Percentiles rank a stretch among this genome's conserved stretches.
Conservation (phyloP, 768 basidiomycete genomes). For the Lentinus tigrinus region DNA sequence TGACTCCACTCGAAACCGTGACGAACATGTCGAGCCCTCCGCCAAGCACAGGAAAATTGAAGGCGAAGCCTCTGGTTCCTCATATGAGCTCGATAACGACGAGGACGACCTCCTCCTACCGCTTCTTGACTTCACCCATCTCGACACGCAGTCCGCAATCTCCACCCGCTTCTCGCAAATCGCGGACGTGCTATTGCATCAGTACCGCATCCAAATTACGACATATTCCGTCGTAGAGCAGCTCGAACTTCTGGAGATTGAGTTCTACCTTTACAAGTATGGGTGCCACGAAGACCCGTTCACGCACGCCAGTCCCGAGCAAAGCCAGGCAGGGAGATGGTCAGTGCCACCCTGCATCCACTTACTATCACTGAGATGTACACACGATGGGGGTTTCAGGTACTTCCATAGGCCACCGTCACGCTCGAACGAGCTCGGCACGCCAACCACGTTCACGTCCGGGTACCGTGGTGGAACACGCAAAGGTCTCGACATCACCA, state of each 20-base stretch:
- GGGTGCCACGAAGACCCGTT: conserved; percentile 67
- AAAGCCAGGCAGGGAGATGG: conserved; percentile 65
- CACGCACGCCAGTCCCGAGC: conserved; percentile 70
- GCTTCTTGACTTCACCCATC: conserved; percentile 48
- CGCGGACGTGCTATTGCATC: conserved; percentile 42
- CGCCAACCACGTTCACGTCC: conserved; percentile 39
- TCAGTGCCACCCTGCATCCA: too few relatives aligned
- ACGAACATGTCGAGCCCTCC: too few relatives aligned
- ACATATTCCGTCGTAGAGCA: conserved; percentile 37
- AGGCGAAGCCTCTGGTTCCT: too few relatives aligned
- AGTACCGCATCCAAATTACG: conserved; percentile 36
- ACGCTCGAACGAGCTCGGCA: conserved; percentile 35
- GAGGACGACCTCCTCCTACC: too few relatives aligned
- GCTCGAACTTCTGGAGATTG: conserved; percentile 65
- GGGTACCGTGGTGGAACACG: conserved; percentile 71
- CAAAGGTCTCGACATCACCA: conserved; percentile 76
- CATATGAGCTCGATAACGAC: too few relatives aligned
- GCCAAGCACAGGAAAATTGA: too few relatives aligned
- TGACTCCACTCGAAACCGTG: too few relatives aligned
- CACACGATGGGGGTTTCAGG: conserved; percentile 40
- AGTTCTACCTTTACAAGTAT: conserved; percentile 68
- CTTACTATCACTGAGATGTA: conserved; percentile 1
- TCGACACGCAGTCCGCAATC: conserved; percentile 24
- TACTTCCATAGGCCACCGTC: conserved; percentile 76
- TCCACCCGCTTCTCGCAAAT: conserved; percentile 47